Percentiles rank a stretch among this genome's conserved stretches.
phyloP scores from a whole-genome alignment of 805 yeast species.

The Lachancea dasiensis region DNA sequence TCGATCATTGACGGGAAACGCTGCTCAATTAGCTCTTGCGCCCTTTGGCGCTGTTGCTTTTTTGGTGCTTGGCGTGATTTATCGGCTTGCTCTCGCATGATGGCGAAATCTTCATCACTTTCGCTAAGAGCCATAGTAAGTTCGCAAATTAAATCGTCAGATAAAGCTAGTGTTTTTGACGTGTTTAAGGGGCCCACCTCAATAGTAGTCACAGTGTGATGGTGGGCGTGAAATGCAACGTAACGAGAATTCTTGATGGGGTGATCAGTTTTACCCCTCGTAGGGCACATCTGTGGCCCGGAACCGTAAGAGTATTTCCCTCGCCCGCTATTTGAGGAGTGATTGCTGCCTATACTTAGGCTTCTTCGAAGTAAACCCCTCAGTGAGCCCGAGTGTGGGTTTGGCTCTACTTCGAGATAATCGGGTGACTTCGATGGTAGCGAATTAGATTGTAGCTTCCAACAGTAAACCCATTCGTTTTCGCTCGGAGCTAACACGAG shows the following conservation, averaged over 20 bases:
- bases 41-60: not conserved
- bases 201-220: constrained; percentile 67
- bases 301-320: not conserved
- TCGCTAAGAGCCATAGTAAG: constrained; percentile 33
- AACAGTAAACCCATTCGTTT: constrained; percentile 79
- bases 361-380: constrained; percentile 10
- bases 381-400: constrained; percentile 8
- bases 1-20: constrained; percentile 24
- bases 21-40: constrained; percentile 1
- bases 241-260: constrained; percentile 50
- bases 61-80: not conserved
- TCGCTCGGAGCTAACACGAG: constrained; percentile 77
- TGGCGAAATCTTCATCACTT: constrained; percentile 13
- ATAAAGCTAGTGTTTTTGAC: constrained; percentile 53
- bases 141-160: constrained; percentile 78
- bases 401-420: constrained; percentile 16
- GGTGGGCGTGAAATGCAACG: constrained; percentile 72
- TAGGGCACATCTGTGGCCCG: not conserved
- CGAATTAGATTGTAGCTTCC: constrained; percentile 46
- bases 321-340: constrained; percentile 4
- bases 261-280: constrained; percentile 3
- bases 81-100: not conserved
- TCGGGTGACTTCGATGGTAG: not conserved
- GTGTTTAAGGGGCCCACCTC: constrained; percentile 71
- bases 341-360: constrained; percentile 8